These are phyloP conservation scores for Pyrus communis DNA, from an alignment of 306 rosid species.

Conservation along the genomic window DNA sequence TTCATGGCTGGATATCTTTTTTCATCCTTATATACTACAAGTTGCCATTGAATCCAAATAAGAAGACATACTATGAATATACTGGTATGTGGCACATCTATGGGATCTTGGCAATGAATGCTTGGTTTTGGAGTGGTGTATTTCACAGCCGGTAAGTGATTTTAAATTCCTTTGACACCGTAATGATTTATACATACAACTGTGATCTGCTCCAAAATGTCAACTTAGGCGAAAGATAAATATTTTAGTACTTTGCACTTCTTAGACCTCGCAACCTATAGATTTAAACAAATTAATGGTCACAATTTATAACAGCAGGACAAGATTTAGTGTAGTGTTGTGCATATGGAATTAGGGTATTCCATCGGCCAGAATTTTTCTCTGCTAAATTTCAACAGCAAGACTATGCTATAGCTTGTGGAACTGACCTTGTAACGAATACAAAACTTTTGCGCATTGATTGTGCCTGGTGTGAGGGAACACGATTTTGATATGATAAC, in stretches of 20 bases:
- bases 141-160: constrained; percentile 78
- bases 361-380: not conserved
- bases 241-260: no score
- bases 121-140: constrained; percentile 92
- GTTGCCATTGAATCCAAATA: constrained; percentile 59
- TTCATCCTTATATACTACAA: constrained; percentile 87
- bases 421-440: not conserved
- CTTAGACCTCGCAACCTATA: not conserved
- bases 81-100: constrained; percentile 92
- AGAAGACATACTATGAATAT: constrained; percentile 70
- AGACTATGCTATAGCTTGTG: not conserved
- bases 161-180: not conserved
- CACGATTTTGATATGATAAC: not conserved
- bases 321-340: not conserved
- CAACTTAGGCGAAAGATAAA: not conserved
- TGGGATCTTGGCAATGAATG: constrained; percentile 76
- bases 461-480: not conserved
- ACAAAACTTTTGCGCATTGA: not conserved
- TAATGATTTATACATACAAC: not conserved
- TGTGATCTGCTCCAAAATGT: not conserved
- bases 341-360: not conserved
- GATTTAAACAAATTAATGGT: not conserved
- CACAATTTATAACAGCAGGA: not conserved
- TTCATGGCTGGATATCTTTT: constrained; percentile 98
- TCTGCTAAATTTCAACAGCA: not conserved